Evolutionary conservation across 2,329 filamentous ascomycete genomes (phyloP).

Genomic region (Trichoderma semiorbis): DNA sequence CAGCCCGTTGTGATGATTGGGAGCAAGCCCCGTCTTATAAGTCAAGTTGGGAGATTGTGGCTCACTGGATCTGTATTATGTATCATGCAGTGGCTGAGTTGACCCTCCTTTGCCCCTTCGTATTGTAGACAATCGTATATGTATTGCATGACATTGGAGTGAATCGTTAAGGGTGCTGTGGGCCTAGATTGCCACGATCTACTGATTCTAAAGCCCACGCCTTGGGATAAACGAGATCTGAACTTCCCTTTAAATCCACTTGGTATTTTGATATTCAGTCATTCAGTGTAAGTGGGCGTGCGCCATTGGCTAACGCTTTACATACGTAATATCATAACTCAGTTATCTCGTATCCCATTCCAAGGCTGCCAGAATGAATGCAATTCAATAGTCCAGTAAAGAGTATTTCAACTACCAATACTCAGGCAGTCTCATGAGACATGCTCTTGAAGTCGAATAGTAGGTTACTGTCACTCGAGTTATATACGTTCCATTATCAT

Average conservation of each 20-base stretch:
- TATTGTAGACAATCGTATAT: neutral
- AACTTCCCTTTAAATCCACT: neutral
- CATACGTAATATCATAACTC: neutral
- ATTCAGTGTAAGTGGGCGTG: neutral
- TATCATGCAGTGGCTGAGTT: neutral
- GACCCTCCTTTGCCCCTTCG: neutral
- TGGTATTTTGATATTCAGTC: neutral
- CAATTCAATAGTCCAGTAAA: neutral
- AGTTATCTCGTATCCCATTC: neutral
- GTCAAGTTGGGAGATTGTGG: neutral
- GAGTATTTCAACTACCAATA: neutral
- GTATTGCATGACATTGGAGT: neutral
- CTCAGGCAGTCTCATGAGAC: neutral
- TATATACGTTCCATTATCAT: neutral
- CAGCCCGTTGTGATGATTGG: neutral
- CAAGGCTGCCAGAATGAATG: neutral
- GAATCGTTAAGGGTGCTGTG: neutral
- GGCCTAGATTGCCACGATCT: too few relatives aligned
- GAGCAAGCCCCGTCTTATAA: neutral
- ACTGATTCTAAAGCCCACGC: neutral
- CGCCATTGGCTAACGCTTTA: neutral
- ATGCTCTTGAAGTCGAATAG: neutral
- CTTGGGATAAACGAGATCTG: neutral
- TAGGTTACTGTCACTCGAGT: neutral
- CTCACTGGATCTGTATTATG: neutral